Evolutionary conservation across 768 basidiomycete species (phyloP), one percentile per base, ranked within the genome.

Genomic region (Pisolithus tinctorius): DNA sequence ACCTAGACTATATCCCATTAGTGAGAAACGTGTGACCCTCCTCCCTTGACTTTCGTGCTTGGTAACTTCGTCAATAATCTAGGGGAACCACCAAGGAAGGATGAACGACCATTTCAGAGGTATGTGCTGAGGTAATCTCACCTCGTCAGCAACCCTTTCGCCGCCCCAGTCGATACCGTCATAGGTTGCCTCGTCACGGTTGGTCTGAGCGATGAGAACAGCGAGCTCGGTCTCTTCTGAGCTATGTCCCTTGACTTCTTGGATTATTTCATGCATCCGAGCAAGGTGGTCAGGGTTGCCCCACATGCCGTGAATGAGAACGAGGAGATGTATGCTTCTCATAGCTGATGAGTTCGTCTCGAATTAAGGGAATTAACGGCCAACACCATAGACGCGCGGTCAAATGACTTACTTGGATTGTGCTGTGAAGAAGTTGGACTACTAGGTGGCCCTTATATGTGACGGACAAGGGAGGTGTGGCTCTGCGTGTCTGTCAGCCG

Each of bases 101-200:
- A 16, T 30, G 43, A 29, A 30, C 14, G 29, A 4, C 2, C 14
- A 6, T 16, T 30, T 11, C 27, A 25, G 27, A 11, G 16, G 25
- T 26, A 29, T 17, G 41, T 20, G 41, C 13, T 8, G 25, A 23
- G 9, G 27, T 16, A 10, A 27, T 45, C 43, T 45, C 43, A 88
- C 89, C 80, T 93, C 91, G 54, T 82, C 71, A 4, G 88, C 81
- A 34, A 92, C 81, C 30, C 91, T 74, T 67, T 91, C 87, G 36
- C 82, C 86, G 52, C 88, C 84, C 80, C 87, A 87, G 61, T 92
- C 89, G 23, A 92, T 79, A 1, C 89, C 88, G 56, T 92, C 89
- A 58, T 90, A 91, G 1, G 87, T 89, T 9, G 75, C 76, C 27
- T 81, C 77, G 29, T 81, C 81, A 16, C 71, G 62, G 62, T 89